phyloP scores from a whole-genome alignment of 1,284 basidiomycete species.

The Cerrena zonata region DNA sequence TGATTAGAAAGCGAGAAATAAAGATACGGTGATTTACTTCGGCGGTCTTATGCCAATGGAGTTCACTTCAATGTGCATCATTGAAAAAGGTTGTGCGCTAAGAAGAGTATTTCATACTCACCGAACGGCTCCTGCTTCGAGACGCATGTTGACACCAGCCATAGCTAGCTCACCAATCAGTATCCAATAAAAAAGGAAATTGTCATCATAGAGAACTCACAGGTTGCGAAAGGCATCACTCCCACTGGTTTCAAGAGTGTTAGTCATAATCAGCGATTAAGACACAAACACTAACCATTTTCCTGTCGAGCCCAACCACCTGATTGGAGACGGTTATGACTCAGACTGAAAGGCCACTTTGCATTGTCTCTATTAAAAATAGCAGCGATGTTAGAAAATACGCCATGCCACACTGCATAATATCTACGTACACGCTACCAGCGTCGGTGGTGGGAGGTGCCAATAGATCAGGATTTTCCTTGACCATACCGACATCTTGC shows the following conservation, averaged over 20 bases:
- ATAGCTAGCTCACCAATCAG: conserved; percentile 34
- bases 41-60: conserved; percentile 68
- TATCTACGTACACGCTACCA: conserved; percentile 48
- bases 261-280: conserved; percentile 5
- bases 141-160: conserved; percentile 67
- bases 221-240: conserved; percentile 56
- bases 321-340: conserved; percentile 62
- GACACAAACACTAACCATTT: conserved; percentile 39
- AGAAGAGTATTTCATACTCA: too few relatives aligned
- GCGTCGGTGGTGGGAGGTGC: conserved; percentile 64
- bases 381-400: conserved; percentile 1
- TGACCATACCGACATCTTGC: conserved; percentile 45
- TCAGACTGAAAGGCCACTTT: conserved; percentile 69
- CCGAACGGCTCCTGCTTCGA: conserved; percentile 62
- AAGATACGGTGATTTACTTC: conserved; percentile 41
- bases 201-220: conserved; percentile 31
- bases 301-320: conserved; percentile 73
- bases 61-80: conserved; percentile 57
- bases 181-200: neutral
- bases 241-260: conserved; percentile 46
- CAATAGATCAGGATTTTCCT: conserved; percentile 56
- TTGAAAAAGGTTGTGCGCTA: too few relatives aligned
- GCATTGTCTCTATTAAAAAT: conserved; percentile 42
- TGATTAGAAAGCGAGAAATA: conserved; percentile 1
- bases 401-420: neutral